Conservation (phyloP, 2,329 filamentous ascomycete species). For the Xylaria sp. region DNA sequence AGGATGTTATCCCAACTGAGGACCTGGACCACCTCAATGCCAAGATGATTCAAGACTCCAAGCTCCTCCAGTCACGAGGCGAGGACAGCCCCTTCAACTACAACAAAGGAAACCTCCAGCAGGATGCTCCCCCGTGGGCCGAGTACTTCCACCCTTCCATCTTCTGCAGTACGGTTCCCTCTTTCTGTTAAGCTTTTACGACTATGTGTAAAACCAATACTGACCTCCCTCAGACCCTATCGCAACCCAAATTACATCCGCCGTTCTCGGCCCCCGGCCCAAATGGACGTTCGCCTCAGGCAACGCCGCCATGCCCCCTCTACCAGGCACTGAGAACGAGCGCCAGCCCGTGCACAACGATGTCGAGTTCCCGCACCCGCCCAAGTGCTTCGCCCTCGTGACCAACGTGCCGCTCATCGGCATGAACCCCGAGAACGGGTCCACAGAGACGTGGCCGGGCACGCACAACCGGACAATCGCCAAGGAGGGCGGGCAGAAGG, state of each 20-base stretch:
- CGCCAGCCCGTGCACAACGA: slow-evolving; percentile 65
- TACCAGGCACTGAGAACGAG: slow-evolving; percentile 45
- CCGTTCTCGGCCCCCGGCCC: slow-evolving; percentile 59
- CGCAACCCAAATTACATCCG: slow-evolving; percentile 61
- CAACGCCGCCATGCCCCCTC: slow-evolving; percentile 61
- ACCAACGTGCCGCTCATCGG: slow-evolving; percentile 59
- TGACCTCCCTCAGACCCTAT: slow-evolving; percentile 51
- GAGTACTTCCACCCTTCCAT: slow-evolving; percentile 56
- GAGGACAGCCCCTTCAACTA: slow-evolving; percentile 68
- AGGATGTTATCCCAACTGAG: slow-evolving; percentile 56
- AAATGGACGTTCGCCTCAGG: slow-evolving; percentile 64
- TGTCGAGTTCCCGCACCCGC: slow-evolving; percentile 62
- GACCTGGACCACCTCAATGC: slow-evolving; percentile 60
- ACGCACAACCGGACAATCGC: slow-evolving; percentile 51
- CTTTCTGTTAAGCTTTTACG: slow-evolving; percentile 21
- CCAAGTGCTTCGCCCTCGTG: slow-evolving; percentile 60
- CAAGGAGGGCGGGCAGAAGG: slow-evolving; percentile 53
- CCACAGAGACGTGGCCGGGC: slow-evolving; percentile 64
- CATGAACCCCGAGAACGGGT: slow-evolving; percentile 58
- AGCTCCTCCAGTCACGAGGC: slow-evolving; percentile 54
- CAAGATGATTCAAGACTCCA: slow-evolving; percentile 65
- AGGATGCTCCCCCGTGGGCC: slow-evolving; percentile 60
- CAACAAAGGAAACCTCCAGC: slow-evolving; percentile 66
- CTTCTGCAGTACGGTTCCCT: slow-evolving; percentile 54
- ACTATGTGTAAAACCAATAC: neutral